Evolutionary conservation across 202 grass and related monocot genomes (phyloP).

Genomic region (Digitaria exilis): DNA sequence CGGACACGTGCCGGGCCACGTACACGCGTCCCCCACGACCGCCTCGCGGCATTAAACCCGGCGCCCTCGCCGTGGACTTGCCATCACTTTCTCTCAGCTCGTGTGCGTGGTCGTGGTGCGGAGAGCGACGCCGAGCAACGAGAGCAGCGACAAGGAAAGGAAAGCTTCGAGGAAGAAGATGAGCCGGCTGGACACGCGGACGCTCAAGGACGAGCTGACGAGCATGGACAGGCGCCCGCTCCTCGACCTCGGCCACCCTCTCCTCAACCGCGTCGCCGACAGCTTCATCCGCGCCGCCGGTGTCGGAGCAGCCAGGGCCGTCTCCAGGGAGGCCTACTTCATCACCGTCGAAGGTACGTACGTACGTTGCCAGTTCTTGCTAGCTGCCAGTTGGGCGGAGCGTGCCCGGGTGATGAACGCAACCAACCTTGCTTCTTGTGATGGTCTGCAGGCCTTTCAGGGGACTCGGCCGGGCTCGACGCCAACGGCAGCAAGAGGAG

Average conservation of each 20-base stretch:
- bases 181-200: constrained; percentile 47
- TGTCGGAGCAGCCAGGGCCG: constrained; percentile 55
- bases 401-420: neutral
- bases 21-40: constrained; percentile 2
- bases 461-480: constrained; percentile 41
- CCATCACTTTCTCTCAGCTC: neutral
- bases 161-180: neutral
- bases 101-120: neutral
- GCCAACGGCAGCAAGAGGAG: constrained; percentile 34
- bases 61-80: neutral
- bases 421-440: neutral
- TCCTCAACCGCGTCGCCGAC: constrained; percentile 64
- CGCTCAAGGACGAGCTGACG: constrained; percentile 55
- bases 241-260: constrained; percentile 69
- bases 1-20: constrained; percentile 9
- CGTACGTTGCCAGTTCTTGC: neutral
- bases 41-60: constrained; percentile 16
- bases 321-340: constrained; percentile 66
- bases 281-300: constrained; percentile 73
- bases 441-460: constrained; percentile 19
- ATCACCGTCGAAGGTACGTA: constrained; percentile 47
- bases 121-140: neutral
- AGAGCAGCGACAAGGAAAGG: neutral
- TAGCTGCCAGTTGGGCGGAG: too few species aligned
- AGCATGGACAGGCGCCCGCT: constrained; percentile 54